A percentile compares a stretch with the other conserved stretches of the same genome.
Conservation (phyloP, 345 rosid genomes). For the Hypericum androsaemum region DNA sequence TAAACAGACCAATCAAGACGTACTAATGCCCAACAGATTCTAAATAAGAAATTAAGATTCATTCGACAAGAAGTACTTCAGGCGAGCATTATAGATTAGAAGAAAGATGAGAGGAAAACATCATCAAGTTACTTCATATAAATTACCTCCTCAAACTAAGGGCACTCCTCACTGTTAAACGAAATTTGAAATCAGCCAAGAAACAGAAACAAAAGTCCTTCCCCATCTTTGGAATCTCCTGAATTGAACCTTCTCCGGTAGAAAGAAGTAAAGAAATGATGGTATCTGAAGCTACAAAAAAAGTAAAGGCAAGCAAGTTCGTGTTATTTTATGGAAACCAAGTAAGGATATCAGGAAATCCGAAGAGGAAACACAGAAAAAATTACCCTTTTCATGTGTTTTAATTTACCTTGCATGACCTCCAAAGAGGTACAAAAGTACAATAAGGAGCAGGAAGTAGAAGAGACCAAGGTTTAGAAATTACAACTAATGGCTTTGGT, state of each 20-base stretch:
- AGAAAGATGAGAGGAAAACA: no score
- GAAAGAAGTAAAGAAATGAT: neutral
- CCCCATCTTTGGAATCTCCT: conserved; percentile 8
- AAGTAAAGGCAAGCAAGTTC: neutral
- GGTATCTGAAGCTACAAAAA: neutral
- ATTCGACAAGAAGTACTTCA: no score
- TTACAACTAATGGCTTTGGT: no score
- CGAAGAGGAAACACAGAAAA: neutral
- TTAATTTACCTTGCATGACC: conserved; percentile 11
- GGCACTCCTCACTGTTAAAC: conserved; percentile 5
- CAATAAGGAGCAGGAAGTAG: neutral
- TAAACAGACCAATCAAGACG: no score
- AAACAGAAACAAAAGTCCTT: conserved; percentile 16
- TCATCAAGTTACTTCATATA: no score
- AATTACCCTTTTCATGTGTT: neutral
- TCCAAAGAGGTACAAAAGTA: neutral
- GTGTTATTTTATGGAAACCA: conserved; percentile 13
- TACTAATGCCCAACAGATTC: no score
- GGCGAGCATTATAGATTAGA: no score
- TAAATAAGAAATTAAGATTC: no score
- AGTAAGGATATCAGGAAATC: neutral
- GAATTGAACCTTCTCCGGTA: neutral
- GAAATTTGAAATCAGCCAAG: conserved; percentile 14
- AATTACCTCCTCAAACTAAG: conserved; percentile 1
- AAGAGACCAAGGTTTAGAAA: neutral